phyloP scores from a whole-genome alignment of 768 basidiomycete species.

The Pleurotus djamor region DNA sequence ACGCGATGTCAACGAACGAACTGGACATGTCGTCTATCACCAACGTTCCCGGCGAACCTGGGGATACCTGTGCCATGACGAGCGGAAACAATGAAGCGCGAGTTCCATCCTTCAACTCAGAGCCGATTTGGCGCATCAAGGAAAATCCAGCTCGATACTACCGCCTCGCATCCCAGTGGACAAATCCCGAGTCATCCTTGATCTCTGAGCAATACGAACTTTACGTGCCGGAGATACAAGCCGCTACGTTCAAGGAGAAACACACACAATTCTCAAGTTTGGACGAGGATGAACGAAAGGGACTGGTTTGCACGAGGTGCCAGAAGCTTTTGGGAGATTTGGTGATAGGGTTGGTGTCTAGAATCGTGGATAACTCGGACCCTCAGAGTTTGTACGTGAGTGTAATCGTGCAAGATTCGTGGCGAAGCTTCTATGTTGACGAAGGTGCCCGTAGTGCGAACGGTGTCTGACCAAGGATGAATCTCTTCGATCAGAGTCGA shows the following conservation, averaged over 20 bases:
- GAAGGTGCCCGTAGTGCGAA: background rate
- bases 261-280: background rate
- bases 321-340: background rate
- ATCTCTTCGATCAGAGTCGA: background rate
- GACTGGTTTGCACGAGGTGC: background rate
- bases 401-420: background rate
- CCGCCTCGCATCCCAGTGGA: background rate
- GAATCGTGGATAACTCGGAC: background rate
- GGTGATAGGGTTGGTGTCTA: background rate
- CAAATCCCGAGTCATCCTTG: no score
- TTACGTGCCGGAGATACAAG: background rate
- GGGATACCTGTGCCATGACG: no score
- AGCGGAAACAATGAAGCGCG: no score
- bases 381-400: background rate
- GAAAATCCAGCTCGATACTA: background rate
- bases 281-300: background rate
- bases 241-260: background rate
- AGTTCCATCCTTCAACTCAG: no score
- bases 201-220: background rate
- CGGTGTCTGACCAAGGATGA: background rate
- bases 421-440: background rate
- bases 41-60: no score
- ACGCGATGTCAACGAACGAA: no score
- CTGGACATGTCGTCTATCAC: no score
- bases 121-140: background rate